phyloP scores from a whole-genome alignment of 2,329 filamentous ascomycete genomes.

The Microsporum audouinii region DNA sequence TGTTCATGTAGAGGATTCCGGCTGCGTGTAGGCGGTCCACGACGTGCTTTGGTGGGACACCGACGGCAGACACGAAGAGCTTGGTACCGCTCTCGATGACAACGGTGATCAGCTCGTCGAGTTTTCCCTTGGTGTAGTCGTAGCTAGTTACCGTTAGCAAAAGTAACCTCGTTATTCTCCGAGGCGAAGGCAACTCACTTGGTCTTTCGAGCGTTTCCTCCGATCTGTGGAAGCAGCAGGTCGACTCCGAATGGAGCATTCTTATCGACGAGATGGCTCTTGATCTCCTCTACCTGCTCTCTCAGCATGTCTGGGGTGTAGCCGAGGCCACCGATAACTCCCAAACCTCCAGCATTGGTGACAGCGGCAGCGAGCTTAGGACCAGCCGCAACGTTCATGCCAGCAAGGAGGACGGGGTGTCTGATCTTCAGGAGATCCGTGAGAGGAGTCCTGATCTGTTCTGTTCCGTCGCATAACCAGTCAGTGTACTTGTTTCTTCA shows the following conservation, averaged over 20 bases:
- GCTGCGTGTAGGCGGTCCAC: constrained; percentile 81
- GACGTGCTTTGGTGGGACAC: constrained; percentile 76
- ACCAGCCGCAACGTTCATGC: constrained; percentile 98
- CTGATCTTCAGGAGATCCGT: constrained; percentile 98
- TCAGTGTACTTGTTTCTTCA: constrained; percentile 16
- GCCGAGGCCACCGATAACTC: constrained; percentile 81
- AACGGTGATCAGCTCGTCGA: constrained; percentile 77
- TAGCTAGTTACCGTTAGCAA: constrained; percentile 50
- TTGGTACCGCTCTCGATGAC: constrained; percentile 84
- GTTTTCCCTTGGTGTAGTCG: constrained; percentile 99
- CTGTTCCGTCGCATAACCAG: constrained; percentile 35
- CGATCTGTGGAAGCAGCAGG: constrained; percentile 84
- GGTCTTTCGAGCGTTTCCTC: constrained; percentile 86
- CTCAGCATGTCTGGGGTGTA: constrained; percentile 96
- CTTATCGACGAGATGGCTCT: constrained; percentile 77
- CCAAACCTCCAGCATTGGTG: constrained; percentile 89
- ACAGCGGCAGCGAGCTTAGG: constrained; percentile 94
- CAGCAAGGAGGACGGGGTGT: constrained; percentile 87
- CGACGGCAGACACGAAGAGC: constrained; percentile 94
- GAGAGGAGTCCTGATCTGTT: constrained; percentile 78
- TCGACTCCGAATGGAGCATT: constrained; percentile 93
- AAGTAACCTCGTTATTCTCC: neutral
- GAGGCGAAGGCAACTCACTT: constrained; percentile 45
- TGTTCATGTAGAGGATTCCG: constrained; percentile 97
- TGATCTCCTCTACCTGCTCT: constrained; percentile 90